Conservation (phyloP, 2,329 filamentous ascomycete species). For the Fusarium musae region DNA sequence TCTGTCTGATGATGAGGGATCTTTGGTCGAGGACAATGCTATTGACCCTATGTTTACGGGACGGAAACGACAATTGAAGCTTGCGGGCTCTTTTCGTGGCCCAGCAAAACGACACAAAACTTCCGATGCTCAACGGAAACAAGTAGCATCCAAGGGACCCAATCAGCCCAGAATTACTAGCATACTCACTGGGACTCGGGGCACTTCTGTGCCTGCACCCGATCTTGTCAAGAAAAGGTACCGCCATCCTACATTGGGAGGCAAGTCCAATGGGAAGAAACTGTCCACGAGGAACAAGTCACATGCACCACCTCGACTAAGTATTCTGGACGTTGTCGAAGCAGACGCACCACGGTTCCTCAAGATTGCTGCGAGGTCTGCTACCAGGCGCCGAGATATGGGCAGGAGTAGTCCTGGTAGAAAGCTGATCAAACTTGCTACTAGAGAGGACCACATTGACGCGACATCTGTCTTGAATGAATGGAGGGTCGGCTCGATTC, state of each 20-base stretch:
- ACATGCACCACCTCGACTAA: constrained; percentile 58
- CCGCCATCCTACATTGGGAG: constrained; percentile 17
- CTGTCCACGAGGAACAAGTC: constrained; percentile 5
- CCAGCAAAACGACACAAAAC: constrained; percentile 44
- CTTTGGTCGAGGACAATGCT: constrained; percentile 61
- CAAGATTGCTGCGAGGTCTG: constrained; percentile 69
- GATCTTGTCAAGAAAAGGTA: constrained; percentile 31
- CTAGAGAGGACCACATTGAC: constrained; percentile 69
- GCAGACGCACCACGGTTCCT: constrained; percentile 66
- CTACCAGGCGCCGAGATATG: constrained; percentile 56
- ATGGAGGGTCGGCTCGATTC: constrained; percentile 67
- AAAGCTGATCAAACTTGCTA: constrained; percentile 71
- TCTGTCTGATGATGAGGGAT: constrained; percentile 48
- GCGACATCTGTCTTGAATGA: constrained; percentile 62
- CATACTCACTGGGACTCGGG: constrained; percentile 38
- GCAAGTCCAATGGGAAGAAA: constrained; percentile 12
- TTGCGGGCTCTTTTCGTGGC: constrained; percentile 41
- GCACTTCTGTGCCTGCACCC: constrained; percentile 4
- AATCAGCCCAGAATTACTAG: constrained; percentile 50
- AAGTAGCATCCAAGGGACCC: constrained; percentile 16
- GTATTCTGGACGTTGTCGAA: constrained; percentile 70
- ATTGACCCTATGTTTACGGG: constrained; percentile 63
- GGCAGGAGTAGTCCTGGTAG: constrained; percentile 65
- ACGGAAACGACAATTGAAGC: constrained; percentile 53
- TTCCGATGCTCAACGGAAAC: constrained; percentile 35